phyloP scores from a whole-genome alignment of 2,329 filamentous ascomycete species.

The Ophidiomyces ophidiicola region DNA sequence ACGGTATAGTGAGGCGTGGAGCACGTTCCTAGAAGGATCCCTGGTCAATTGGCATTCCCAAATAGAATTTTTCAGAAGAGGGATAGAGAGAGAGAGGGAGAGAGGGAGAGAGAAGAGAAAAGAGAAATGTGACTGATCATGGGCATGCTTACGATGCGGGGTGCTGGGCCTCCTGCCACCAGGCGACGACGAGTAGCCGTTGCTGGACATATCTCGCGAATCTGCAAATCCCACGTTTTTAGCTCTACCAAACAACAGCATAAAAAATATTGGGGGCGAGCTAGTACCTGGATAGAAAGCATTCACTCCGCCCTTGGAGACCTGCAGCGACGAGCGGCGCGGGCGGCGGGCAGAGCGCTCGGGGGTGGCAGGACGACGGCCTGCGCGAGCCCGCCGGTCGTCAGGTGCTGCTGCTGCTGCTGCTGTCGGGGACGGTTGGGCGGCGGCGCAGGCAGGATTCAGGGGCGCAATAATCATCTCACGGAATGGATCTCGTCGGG shows the following conservation, averaged over 20 bases:
- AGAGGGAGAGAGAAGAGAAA: too few relatives aligned
- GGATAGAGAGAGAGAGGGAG: too few relatives aligned
- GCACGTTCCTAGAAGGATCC: constrained; percentile 5
- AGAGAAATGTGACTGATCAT: too few relatives aligned
- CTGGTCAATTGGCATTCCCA: too few relatives aligned
- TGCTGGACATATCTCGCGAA: not conserved
- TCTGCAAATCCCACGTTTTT: not conserved
- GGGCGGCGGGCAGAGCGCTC: not conserved
- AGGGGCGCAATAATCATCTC: too few relatives aligned
- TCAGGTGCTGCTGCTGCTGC: too few relatives aligned
- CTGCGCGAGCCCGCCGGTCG: too few relatives aligned
- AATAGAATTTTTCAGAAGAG: too few relatives aligned
- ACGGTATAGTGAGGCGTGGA: constrained; percentile 22
- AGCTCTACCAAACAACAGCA: not conserved
- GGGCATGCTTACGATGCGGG: constrained; percentile 6
- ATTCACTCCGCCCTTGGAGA: constrained; percentile 1
- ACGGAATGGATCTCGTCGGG: too few relatives aligned
- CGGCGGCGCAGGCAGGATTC: too few relatives aligned
- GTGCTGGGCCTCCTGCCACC: not conserved
- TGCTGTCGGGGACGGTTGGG: too few relatives aligned
- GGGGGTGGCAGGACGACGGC: not conserved
- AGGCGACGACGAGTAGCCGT: constrained; percentile 2
- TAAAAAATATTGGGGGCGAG: not conserved
- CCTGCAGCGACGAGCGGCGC: constrained; percentile 5
- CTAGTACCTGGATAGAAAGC: not conserved